phyloP scores from a whole-genome alignment of 2,329 filamentous ascomycete species.

The Septoria linicola region DNA sequence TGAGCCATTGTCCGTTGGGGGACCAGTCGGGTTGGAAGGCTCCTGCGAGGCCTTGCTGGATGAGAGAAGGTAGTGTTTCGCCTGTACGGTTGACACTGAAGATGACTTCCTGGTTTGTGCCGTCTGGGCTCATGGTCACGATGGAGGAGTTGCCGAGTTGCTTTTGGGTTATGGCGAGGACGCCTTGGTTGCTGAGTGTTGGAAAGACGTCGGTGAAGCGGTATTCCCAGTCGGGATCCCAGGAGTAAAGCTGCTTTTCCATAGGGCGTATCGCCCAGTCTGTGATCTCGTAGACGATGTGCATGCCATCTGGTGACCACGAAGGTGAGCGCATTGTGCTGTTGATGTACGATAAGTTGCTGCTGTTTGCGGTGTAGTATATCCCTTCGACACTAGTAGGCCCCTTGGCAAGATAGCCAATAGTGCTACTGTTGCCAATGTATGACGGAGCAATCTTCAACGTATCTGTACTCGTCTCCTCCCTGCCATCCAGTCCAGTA shows the following conservation, averaged over 20 bases:
- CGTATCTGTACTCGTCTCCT: constrained; percentile 10
- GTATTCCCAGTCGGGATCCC: constrained; percentile 23
- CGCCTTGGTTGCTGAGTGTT: constrained; percentile 13
- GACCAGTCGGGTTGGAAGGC: constrained; percentile 19
- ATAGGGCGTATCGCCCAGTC: constrained; percentile 12
- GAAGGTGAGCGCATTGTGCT: constrained; percentile 14
- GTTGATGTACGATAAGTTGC: not conserved
- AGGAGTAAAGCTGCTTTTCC: constrained; percentile 17
- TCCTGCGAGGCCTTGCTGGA: constrained; percentile 13
- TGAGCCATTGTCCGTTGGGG: constrained; percentile 10
- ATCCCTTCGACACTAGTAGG: constrained; percentile 7
- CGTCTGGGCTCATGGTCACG: constrained; percentile 15
- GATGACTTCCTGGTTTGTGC: constrained; percentile 4
- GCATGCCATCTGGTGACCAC: constrained; percentile 15
- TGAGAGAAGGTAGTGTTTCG: constrained; percentile 9
- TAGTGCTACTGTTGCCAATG: constrained; percentile 11
- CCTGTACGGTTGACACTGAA: constrained; percentile 12
- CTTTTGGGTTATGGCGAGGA: constrained; percentile 19
- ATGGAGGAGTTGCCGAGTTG: constrained; percentile 16
- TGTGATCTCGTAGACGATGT: constrained; percentile 17
- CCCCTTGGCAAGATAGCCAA: constrained; percentile 19
- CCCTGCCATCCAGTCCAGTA: constrained; percentile 11
- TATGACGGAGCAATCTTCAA: constrained; percentile 17
- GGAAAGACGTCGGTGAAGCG: constrained; percentile 22
- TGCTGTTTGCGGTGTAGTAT: constrained; percentile 8